These are phyloP conservation scores for Solanum pinnatisectum DNA, from an alignment of 257 asterid species.

Conservation along the genomic window DNA sequence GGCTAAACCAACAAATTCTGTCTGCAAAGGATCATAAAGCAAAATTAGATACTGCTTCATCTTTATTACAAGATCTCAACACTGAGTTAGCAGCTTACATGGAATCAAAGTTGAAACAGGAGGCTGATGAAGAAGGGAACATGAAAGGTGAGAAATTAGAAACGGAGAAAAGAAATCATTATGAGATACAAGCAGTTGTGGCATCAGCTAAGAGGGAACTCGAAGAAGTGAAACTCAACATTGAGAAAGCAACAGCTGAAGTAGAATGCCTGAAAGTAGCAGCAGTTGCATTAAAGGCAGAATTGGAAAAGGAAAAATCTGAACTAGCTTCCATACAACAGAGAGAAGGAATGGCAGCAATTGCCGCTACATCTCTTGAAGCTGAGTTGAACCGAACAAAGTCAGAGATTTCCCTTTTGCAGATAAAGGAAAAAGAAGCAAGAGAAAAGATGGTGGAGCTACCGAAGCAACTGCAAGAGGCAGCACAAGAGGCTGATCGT, in stretches of 20 bases:
- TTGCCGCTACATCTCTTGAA: slow-evolving; percentile 52
- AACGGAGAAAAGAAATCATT: slow-evolving; percentile 35
- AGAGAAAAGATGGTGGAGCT: slow-evolving; percentile 46
- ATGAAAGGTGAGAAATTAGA: slow-evolving; percentile 20
- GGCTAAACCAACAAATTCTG: slow-evolving; percentile 33
- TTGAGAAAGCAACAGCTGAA: slow-evolving; percentile 38
- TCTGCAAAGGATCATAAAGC: slow-evolving; percentile 54
- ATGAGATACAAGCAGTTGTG: slow-evolving; percentile 40
- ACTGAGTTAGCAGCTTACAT: slow-evolving; percentile 71
- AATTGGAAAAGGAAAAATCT: slow-evolving; percentile 40
- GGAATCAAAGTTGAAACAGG: slow-evolving; percentile 41
- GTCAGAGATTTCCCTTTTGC: slow-evolving; percentile 34
- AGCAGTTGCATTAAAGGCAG: slow-evolving; percentile 33
- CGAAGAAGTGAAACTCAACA: slow-evolving; percentile 53
- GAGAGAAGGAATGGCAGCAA: slow-evolving; percentile 64
- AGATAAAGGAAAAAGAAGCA: slow-evolving; percentile 37
- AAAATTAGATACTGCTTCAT: slow-evolving; percentile 49
- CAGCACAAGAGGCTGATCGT: slow-evolving; percentile 43
- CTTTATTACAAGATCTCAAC: slow-evolving; percentile 51
- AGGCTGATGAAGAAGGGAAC: slow-evolving; percentile 23
- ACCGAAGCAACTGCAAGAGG: slow-evolving; percentile 46
- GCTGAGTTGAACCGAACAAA: slow-evolving; percentile 37
- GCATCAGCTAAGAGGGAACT: slow-evolving; percentile 58
- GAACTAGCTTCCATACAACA: slow-evolving; percentile 40
- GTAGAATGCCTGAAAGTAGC: slow-evolving; percentile 42